Evolutionary conservation across 2,329 filamentous ascomycete genomes (phyloP).

Genomic region (Xylariomycetidae sp.): DNA sequence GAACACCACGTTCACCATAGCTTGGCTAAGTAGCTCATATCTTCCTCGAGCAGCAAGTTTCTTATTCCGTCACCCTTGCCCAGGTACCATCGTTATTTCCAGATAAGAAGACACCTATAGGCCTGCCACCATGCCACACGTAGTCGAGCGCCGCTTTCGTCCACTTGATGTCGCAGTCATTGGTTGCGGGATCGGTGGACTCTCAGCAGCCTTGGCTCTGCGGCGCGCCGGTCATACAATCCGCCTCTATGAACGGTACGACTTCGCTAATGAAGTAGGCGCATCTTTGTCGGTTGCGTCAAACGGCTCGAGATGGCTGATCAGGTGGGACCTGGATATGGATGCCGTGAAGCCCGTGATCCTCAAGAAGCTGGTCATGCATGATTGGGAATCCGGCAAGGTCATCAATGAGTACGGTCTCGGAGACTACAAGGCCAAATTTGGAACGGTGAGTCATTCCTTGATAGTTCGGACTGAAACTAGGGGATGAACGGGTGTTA

Average conservation of each 20-base stretch:
- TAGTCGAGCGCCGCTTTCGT: too few species aligned
- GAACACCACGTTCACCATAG: too few species aligned
- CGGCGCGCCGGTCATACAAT: constrained; percentile 43
- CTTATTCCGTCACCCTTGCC: too few species aligned
- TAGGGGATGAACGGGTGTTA: too few species aligned
- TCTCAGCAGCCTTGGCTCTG: constrained; percentile 40
- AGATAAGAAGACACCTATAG: too few species aligned
- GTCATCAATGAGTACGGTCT: constrained; percentile 60
- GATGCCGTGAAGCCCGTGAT: constrained; percentile 61
- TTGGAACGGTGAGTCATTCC: too few species aligned
- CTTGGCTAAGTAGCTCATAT: too few species aligned
- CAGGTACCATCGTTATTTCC: too few species aligned
- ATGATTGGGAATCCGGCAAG: constrained; percentile 66
- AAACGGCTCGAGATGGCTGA: constrained; percentile 65
- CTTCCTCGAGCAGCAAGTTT: too few species aligned
- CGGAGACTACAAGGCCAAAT: constrained; percentile 59
- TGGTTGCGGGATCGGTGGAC: constrained; percentile 42
- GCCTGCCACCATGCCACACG: too few species aligned
- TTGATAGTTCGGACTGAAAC: too few species aligned
- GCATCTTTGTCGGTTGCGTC: constrained; percentile 65
- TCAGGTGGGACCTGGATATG: constrained; percentile 64
- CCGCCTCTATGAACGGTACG: constrained; percentile 61
- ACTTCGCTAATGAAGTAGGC: constrained; percentile 65
- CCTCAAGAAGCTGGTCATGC: constrained; percentile 61
- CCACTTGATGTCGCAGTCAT: constrained; percentile 24